Evolutionary conservation across 2,329 filamentous ascomycete genomes (phyloP).

Genomic region (Berkeleyomyces basicola): DNA sequence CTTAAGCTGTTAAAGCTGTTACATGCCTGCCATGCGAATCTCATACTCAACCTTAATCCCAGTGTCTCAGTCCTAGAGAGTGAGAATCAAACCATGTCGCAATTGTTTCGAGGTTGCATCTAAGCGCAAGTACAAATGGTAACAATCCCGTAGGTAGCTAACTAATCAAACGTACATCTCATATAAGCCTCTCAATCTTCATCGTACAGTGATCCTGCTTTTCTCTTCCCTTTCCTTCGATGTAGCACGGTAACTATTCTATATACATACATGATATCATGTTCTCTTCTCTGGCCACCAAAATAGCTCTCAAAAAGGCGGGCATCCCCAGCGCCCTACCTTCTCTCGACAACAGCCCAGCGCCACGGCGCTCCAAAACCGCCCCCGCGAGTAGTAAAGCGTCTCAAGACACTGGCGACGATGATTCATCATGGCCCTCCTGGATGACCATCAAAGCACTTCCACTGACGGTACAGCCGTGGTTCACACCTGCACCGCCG

Average conservation of each 20-base stretch:
- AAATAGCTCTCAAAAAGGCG: conserved; percentile 40
- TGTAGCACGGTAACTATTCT: not conserved
- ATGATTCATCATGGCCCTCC: conserved; percentile 21
- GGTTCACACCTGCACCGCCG: conserved; percentile 34
- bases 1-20: not conserved
- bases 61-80: not conserved
- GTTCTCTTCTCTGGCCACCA: conserved; percentile 39
- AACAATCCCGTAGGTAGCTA: not conserved
- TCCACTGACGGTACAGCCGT: conserved; percentile 35
- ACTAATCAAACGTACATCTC: not conserved
- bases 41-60: not conserved
- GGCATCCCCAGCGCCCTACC: conserved; percentile 36
- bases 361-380: conserved; percentile 13
- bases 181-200: not conserved
- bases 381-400: conserved; percentile 17
- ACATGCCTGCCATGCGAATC: not conserved
- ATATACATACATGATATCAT: conserved; percentile 21
- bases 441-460: conserved; percentile 35
- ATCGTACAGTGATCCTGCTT: not conserved
- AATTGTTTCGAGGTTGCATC: not conserved
- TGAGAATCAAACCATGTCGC: not conserved
- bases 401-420: conserved; percentile 12
- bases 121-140: not conserved
- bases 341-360: conserved; percentile 21
- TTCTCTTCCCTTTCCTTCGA: not conserved